These are phyloP conservation scores for Acer campestre DNA, from an alignment of 345 rosid species.

Conservation along the genomic window DNA sequence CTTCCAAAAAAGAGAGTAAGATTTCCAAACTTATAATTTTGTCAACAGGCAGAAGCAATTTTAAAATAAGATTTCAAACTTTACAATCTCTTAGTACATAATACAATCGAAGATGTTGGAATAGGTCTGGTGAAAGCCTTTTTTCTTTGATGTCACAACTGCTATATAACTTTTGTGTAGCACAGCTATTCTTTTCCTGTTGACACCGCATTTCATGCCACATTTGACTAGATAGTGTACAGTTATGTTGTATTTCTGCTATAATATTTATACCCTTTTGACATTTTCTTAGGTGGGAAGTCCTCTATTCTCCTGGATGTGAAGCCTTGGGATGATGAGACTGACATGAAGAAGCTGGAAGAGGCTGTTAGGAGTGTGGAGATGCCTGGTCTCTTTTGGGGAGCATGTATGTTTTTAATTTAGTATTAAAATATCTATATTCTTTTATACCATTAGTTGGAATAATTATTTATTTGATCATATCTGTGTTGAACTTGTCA, in stretches of 20 bases:
- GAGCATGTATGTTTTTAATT: constrained; percentile 70
- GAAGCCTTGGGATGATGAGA: constrained; percentile 98
- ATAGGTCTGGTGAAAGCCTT: too few relatives aligned
- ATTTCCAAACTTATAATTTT: neutral
- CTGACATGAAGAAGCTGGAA: constrained; percentile 95
- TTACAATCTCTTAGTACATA: too few relatives aligned
- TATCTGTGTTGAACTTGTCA: constrained; percentile 4
- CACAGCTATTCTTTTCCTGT: neutral
- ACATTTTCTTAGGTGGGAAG: constrained; percentile 65
- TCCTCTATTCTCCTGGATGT: constrained; percentile 90
- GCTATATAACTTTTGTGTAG: neutral
- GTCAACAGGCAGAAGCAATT: too few relatives aligned
- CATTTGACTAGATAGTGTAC: neutral
- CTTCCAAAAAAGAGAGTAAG: constrained; percentile 75
- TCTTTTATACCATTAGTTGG: neutral
- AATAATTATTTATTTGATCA: neutral
- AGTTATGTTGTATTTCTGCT: neutral
- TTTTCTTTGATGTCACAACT: neutral
- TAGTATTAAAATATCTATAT: neutral
- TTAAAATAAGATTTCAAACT: too few relatives aligned
- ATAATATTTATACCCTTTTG: neutral
- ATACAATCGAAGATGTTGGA: too few relatives aligned
- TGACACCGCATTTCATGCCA: too few relatives aligned
- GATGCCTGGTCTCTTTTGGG: constrained; percentile 93
- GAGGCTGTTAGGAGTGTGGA: constrained; percentile 63